These are phyloP conservation scores for Tephrocybe sp. DNA, from an alignment of 768 basidiomycete genomes.

Conservation along the genomic window DNA sequence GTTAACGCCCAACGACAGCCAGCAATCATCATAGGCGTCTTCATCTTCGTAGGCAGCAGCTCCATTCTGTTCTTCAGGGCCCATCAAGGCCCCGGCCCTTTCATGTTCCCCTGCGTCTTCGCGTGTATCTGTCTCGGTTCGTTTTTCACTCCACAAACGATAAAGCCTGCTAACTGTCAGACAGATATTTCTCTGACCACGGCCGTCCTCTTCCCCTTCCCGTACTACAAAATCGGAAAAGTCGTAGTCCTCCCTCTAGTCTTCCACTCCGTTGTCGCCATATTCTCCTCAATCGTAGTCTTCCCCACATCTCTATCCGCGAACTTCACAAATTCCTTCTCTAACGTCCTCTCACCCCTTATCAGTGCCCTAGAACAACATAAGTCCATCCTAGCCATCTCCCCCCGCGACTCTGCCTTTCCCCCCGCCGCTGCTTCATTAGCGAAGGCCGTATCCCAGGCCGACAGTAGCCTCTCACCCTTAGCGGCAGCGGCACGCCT, in stretches of 20 bases:
- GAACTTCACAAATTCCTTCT: slow-evolving; percentile 52
- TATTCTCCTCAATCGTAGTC: slow-evolving; percentile 50
- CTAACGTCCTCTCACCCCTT: slow-evolving; percentile 49
- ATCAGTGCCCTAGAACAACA: slow-evolving; percentile 46
- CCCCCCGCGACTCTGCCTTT: slow-evolving; percentile 43
- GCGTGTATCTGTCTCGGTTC: slow-evolving; percentile 61
- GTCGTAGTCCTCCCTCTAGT: slow-evolving; percentile 55
- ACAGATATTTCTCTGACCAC: slow-evolving; percentile 61
- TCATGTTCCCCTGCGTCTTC: slow-evolving; percentile 54
- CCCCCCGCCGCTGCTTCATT: slow-evolving; percentile 27
- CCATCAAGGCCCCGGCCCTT: slow-evolving; percentile 62
- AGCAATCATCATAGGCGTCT: slow-evolving; percentile 56
- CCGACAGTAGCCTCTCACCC: slow-evolving; percentile 51
- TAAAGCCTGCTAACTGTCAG: slow-evolving; percentile 3
- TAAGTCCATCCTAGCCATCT: slow-evolving; percentile 39
- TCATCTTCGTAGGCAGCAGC: slow-evolving; percentile 60
- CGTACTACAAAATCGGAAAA: slow-evolving; percentile 59
- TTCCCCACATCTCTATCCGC: slow-evolving; percentile 68
- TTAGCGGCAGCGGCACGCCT: slow-evolving; percentile 53
- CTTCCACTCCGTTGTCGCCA: slow-evolving; percentile 57
- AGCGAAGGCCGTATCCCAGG: slow-evolving; percentile 29
- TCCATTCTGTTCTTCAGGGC: slow-evolving; percentile 63
- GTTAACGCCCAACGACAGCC: slow-evolving; percentile 35
- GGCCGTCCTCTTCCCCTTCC: slow-evolving; percentile 61
- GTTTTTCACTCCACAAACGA: slow-evolving; percentile 10